A percentile compares a stretch with the other conserved stretches of the same genome.
These are phyloP conservation scores for Malus domestica DNA, from an alignment of 306 rosid species.

Conservation along the genomic window ASM211411v1 NC_041797.1:13562501-13563000, in stretches of 20 bases:
- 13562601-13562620: conserved; percentile 50
- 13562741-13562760: conserved; percentile 18
- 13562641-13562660: conserved; percentile 38
- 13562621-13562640: conserved; percentile 35
- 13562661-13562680: conserved; percentile 26
- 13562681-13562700: conserved; percentile 23
- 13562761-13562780: conserved; percentile 11
- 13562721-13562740: conserved; percentile 23
- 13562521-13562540: background rate
- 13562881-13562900: conserved; percentile 14
- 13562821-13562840: conserved; percentile 18
- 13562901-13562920: conserved; percentile 17
- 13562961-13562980: conserved; percentile 18
- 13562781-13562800: conserved; percentile 8
- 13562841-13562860: conserved; percentile 9
- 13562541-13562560: background rate
- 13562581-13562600: conserved; percentile 67
- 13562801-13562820: conserved; percentile 19
- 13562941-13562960: conserved; percentile 18
- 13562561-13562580: conserved; percentile 25
- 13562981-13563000: conserved; percentile 15
- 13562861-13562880: conserved; percentile 21
- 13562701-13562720: conserved; percentile 29
- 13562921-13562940: conserved; percentile 18
- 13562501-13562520: background rate